Evolutionary conservation across 140 eudicot genomes (phyloP).

Genomic region (Cichorium intybus): DNA sequence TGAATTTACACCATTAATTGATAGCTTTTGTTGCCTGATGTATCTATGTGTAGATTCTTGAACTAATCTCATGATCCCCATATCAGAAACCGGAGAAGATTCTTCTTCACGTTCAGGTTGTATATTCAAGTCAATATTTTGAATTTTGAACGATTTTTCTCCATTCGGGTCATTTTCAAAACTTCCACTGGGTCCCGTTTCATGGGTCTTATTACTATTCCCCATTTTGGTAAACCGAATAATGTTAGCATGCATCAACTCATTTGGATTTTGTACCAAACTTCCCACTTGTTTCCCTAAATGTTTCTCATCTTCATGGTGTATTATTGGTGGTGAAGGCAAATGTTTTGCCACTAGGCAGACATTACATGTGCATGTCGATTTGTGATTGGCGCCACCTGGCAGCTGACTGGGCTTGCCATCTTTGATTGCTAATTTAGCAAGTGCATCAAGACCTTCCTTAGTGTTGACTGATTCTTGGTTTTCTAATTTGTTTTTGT

Average conservation of each 20-base stretch:
- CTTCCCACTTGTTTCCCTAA: constrained; percentile 43
- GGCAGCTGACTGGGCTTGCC: constrained; percentile 28
- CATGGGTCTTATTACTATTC: constrained; percentile 11
- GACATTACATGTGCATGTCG: constrained; percentile 49
- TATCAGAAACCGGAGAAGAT: constrained; percentile 42
- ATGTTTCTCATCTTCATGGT: constrained; percentile 32
- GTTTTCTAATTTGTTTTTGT: constrained; percentile 22
- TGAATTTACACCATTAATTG: constrained; percentile 28
- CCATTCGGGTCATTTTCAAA: constrained; percentile 23
- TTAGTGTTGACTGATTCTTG: constrained; percentile 31
- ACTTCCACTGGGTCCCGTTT: constrained; percentile 11
- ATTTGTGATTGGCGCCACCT: constrained; percentile 49
- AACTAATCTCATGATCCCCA: constrained; percentile 30
- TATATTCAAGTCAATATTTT: constrained; percentile 62
- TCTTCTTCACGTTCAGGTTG: constrained; percentile 85
- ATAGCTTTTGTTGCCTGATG: constrained; percentile 28
- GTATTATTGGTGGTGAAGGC: constrained; percentile 32
- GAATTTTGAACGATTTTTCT: constrained; percentile 48
- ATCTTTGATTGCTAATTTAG: constrained; percentile 42
- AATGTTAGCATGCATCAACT: constrained; percentile 24
- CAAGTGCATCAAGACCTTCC: constrained; percentile 54
- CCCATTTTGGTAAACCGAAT: constrained; percentile 20
- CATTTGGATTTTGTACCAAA: constrained; percentile 16
- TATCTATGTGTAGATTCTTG: constrained; percentile 34
- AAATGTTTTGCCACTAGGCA: constrained; percentile 45